Base-by-base conservation (phyloP, 306 rosid species). In the Fragaria vesca region DNA sequence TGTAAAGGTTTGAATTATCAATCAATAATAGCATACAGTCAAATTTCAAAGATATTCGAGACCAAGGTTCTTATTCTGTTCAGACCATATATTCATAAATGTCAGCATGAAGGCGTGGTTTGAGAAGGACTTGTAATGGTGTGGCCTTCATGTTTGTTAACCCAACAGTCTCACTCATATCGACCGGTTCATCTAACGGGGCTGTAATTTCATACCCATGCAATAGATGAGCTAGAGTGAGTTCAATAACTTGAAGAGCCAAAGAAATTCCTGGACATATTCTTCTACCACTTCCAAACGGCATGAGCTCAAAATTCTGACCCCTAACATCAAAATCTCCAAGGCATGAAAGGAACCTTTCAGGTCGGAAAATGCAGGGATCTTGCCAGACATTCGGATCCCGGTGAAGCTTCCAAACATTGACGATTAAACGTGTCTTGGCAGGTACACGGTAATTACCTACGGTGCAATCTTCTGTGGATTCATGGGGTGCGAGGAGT, bases 221-320 rank as follows among this genome's bases (percentile, higher is more conserved):
- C 3, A 81, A 45, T 52, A 81, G 18, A 40, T 9, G 63, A 15
- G 80, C 89, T 0, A 85, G 61, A 8, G 80, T 42, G 16, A 85
- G 71, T 28, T 73, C 69, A 67, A 70, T 16, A 15, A 77, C 72
- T 42, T 69, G 78, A 8, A 79, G 69, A 1, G 78, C 84, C 2
- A 82, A 54, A 0, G 78, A 72, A 4, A 85, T 17, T 45, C 80
- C 84, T 0, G 86, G 88, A 12, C 88, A 81, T 4, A 79, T 63
- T 63, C 85, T 85, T 43, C 88, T 74, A 4, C 88, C 88, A 1
- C 82, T 76, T 18, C 84, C 80, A 34, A 85, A 85, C 52, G 86
- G 86, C 34, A 79, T 72, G 16, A 79, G 17, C 20, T 82, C 73
- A 2, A 80, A 80, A 30, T 47, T 48, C 2, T 79, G 74, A 2